Percentiles rank a stretch among this genome's conserved stretches.
Evolutionary conservation across 345 rosid species (phyloP).

Genomic region (Angophora floribunda): DNA sequence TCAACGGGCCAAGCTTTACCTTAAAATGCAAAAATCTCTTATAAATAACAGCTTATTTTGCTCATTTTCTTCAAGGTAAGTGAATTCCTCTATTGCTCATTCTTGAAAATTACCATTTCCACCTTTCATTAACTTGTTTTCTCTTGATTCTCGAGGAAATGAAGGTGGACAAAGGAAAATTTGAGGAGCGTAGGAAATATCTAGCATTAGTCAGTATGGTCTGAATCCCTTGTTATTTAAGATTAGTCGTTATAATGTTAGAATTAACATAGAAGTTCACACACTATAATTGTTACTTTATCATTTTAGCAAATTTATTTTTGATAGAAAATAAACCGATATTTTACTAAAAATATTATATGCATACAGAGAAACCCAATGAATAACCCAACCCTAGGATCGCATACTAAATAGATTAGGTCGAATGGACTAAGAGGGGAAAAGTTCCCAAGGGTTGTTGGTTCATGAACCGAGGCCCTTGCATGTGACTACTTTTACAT

Average conservation of each 20-base stretch:
- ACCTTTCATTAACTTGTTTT: too few relatives aligned
- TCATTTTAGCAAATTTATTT: background rate
- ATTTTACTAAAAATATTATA: background rate
- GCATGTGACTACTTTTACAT: too few relatives aligned
- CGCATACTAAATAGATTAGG: too few relatives aligned
- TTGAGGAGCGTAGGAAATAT: fast-evolving
- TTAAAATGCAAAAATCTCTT: background rate
- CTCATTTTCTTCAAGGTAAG: background rate
- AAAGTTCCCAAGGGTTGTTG: too few relatives aligned
- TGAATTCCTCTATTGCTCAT: background rate
- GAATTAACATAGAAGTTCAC: background rate
- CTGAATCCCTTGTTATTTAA: background rate
- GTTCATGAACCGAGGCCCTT: too few relatives aligned
- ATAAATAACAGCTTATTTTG: background rate
- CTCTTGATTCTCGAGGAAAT: background rate
- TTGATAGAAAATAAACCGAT: too few relatives aligned
- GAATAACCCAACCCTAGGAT: fast-evolving
- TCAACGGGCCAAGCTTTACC: background rate
- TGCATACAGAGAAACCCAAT: background rate
- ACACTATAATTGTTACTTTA: background rate
- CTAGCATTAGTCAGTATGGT: background rate
- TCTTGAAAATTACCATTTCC: background rate
- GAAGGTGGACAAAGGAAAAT: background rate
- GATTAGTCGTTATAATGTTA: background rate
- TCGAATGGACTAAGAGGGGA: too few relatives aligned